Evolutionary conservation across 2,329 filamentous ascomycete genomes (phyloP), one percentile per base, ranked within the genome.

Genomic region (Parafenestella ontariensis): DNA sequence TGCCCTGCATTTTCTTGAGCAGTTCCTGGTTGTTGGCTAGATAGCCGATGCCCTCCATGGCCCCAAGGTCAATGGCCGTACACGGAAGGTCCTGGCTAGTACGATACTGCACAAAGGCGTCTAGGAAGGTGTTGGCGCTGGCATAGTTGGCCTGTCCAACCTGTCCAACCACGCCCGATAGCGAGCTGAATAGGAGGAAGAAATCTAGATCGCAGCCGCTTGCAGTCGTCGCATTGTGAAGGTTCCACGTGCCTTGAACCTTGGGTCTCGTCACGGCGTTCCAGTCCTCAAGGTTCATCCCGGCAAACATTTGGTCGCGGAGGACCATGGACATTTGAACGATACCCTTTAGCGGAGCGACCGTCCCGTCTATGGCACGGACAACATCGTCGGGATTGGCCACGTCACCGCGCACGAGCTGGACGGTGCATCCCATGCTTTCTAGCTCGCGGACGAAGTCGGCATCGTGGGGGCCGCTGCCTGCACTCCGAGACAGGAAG

Each of bases 51-150:
- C 56, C 78, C 3, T 71, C 68, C 8, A 87, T 78, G 1, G 78
- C 78, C 0, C 83, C 83, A 13, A 87, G 72, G 61, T 87, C 79
- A 1, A 88, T 51, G 0, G 54, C 29, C 5, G 73, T 0, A 79
- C 79, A 81, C 2, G 78, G 72, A 1, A 70, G 58, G n/a, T 62
- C 60, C 2, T 43, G 52, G 4, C 24, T 17, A 8, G 34, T 46
- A 1, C 70, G 59, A 33, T 64, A 68, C 4, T 56, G 47, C 1
- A 49, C 58, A 23, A 73, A 67, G 1, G 60, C 41, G 36, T 70
- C 68, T 7, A 70, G 67, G 57, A 69, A 73, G 1, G 59, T 54
- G 54, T 82, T 82, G 3, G 77, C 80, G 0, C 79, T 78, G 0
- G 70, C 64, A 53, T 85, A 85, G 57, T 77, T 80, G 2, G 73